Evolutionary conservation across 352 stramenopile genomes (phyloP).

Genomic region (Phytophthora crassamura): DNA sequence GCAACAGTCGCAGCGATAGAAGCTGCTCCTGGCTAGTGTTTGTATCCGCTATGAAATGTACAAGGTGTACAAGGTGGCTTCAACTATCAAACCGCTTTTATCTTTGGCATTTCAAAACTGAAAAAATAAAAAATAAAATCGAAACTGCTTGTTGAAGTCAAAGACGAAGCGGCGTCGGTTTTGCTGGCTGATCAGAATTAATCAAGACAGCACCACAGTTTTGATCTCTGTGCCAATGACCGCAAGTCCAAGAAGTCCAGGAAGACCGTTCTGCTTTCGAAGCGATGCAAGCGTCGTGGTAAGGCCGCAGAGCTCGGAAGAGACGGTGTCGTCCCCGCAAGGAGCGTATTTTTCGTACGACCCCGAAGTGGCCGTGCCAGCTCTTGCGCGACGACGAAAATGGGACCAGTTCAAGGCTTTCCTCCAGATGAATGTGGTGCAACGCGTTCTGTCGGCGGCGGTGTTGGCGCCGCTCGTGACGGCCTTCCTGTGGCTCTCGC

Average conservation of each 20-base stretch:
- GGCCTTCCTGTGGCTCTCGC: slow-evolving; percentile 69
- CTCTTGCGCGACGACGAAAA: not conserved
- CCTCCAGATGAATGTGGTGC: slow-evolving; percentile 54
- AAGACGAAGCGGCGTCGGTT: not conserved
- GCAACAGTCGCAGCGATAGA: not conserved
- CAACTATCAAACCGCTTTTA: slow-evolving; percentile 1
- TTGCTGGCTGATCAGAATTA: not conserved
- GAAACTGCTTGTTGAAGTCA: not conserved
- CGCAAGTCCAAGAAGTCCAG: not conserved
- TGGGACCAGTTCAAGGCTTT: slow-evolving; percentile 11
- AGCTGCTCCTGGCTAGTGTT: not conserved
- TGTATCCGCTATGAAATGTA: slow-evolving; percentile 9
- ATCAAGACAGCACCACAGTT: too few relatives aligned
- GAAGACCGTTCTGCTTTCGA: not conserved
- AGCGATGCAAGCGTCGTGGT: slow-evolving; percentile 3
- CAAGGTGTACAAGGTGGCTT: not conserved
- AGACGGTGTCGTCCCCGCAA: slow-evolving; percentile 15
- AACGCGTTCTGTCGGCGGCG: slow-evolving; percentile 60
- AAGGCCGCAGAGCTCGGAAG: slow-evolving; percentile 15
- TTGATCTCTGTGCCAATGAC: too few relatives aligned
- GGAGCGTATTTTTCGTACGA: slow-evolving; percentile 20
- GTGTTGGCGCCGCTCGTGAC: slow-evolving; percentile 69
- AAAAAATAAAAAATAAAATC: too few relatives aligned
- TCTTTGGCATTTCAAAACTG: not conserved
- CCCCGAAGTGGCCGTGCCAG: not conserved